Conservation (phyloP, 371 early-diverging fungal species). For the Syncephalastrum contaminatum region DNA sequence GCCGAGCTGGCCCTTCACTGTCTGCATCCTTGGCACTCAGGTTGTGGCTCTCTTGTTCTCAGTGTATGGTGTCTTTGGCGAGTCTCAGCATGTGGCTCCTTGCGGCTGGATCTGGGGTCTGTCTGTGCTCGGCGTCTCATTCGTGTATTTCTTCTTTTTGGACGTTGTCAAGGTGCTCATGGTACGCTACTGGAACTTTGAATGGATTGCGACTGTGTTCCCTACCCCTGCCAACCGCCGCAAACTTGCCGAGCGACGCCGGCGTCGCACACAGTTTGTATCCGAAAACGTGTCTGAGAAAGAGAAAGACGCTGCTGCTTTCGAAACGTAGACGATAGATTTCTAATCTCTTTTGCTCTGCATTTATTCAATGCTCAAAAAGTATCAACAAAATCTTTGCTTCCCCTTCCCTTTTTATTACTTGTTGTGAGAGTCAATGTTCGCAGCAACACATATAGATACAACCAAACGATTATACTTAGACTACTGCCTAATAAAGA, state of each 20-base stretch:
- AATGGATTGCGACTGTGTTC: conserved; percentile 62
- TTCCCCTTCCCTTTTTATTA: too few species aligned
- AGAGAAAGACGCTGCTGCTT: too few species aligned
- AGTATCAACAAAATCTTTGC: too few species aligned
- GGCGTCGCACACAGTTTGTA: too few species aligned
- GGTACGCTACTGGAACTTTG: conserved; percentile 71
- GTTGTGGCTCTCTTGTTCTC: conserved; percentile 87
- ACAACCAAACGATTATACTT: too few species aligned
- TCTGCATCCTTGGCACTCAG: conserved; percentile 85
- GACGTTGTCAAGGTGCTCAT: conserved; percentile 85
- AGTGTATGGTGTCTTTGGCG: conserved; percentile 69
- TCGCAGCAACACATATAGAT: too few species aligned
- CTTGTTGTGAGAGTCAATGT: too few species aligned
- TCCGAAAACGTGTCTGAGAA: too few species aligned
- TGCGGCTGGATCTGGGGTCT: conserved; percentile 60
- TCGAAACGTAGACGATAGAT: too few species aligned
- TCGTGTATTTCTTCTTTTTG: conserved; percentile 73
- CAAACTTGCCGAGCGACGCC: conserved; percentile 49
- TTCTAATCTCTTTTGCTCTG: too few species aligned
- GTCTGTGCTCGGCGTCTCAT: conserved; percentile 64
- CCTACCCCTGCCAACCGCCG: conserved; percentile 62
- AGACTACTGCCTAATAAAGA: too few species aligned
- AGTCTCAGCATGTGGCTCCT: conserved; percentile 45
- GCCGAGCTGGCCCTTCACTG: conserved; percentile 69
- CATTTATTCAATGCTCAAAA: too few species aligned